Evolutionary conservation across 2,329 filamentous ascomycete species (phyloP).

Genomic region (Colletotrichum sp.): DNA sequence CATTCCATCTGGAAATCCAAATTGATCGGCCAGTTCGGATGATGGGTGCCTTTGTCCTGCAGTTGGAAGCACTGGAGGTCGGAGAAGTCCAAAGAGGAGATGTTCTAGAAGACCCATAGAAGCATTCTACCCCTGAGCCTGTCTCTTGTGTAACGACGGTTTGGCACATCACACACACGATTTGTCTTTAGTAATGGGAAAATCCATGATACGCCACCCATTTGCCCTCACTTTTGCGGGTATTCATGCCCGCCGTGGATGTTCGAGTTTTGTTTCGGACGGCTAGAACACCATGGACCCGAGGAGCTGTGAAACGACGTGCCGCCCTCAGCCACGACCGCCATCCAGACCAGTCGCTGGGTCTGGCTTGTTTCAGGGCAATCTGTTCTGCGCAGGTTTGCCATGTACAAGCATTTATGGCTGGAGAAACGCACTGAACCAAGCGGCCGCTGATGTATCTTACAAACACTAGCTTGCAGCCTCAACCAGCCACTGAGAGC

Average conservation of each 20-base stretch:
- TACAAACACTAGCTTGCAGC: background rate
- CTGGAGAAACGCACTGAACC: background rate
- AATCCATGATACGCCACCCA: background rate
- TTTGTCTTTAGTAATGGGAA: background rate
- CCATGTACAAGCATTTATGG: background rate
- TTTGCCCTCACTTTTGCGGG: background rate
- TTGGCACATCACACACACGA: slow-evolving; percentile 4
- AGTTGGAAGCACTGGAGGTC: background rate
- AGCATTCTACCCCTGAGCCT: background rate
- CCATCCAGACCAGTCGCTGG: background rate
- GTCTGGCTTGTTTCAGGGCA: background rate
- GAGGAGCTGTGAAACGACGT: background rate
- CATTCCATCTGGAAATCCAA: background rate
- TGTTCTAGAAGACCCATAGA: slow-evolving; percentile 11
- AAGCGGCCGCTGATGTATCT: background rate
- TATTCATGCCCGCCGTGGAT: background rate
- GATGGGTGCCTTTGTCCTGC: background rate
- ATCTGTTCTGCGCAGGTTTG: background rate
- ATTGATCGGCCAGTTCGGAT: background rate
- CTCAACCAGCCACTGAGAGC: background rate
- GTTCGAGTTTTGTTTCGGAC: slow-evolving; percentile 17
- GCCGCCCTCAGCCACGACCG: background rate
- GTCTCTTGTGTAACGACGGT: slow-evolving; percentile 5
- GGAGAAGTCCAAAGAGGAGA: slow-evolving; percentile 1
- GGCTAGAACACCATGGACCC: background rate